phyloP scores from a whole-genome alignment of 441 rosid genomes.

The Populus tomentosa region DNA sequence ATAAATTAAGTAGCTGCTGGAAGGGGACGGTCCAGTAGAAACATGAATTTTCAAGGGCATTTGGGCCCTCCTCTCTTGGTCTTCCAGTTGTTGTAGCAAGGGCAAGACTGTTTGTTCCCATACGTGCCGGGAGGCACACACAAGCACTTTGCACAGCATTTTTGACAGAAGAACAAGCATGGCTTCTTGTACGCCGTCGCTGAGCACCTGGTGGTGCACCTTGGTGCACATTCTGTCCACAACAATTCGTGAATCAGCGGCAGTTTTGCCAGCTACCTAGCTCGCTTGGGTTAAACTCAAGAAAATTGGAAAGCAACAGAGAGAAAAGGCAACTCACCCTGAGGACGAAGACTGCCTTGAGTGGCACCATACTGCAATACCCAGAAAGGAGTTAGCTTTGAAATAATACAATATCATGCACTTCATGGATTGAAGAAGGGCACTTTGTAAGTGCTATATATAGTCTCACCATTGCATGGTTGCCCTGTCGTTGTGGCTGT shows the following conservation, averaged over 20 bases:
- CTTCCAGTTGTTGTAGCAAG: slow-evolving; percentile 35
- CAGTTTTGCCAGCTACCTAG: not conserved
- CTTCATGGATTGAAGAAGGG: not conserved
- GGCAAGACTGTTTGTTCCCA: not conserved
- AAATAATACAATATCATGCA: no score
- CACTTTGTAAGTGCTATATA: no score
- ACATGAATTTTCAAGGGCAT: slow-evolving; percentile 33
- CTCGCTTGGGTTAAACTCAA: not conserved
- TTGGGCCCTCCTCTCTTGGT: slow-evolving; percentile 55
- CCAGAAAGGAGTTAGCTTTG: not conserved
- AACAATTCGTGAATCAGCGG: not conserved
- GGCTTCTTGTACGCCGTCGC: slow-evolving; percentile 43
- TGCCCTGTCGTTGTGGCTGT: not conserved
- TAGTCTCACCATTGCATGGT: not conserved
- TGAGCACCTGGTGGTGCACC: slow-evolving; percentile 39
- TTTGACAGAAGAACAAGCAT: slow-evolving; percentile 67
- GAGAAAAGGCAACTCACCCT: not conserved
- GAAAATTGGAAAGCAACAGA: not conserved
- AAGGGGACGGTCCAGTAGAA: not conserved
- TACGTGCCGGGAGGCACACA: slow-evolving; percentile 31
- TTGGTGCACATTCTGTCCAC: slow-evolving; percentile 26
- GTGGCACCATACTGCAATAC: not conserved
- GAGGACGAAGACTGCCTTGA: not conserved
- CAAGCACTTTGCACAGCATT: slow-evolving; percentile 61
- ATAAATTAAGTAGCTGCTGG: slow-evolving; percentile 40